phyloP scores from a whole-genome alignment of 352 stramenopile genomes.

The Phytophthora kernoviae region DNA sequence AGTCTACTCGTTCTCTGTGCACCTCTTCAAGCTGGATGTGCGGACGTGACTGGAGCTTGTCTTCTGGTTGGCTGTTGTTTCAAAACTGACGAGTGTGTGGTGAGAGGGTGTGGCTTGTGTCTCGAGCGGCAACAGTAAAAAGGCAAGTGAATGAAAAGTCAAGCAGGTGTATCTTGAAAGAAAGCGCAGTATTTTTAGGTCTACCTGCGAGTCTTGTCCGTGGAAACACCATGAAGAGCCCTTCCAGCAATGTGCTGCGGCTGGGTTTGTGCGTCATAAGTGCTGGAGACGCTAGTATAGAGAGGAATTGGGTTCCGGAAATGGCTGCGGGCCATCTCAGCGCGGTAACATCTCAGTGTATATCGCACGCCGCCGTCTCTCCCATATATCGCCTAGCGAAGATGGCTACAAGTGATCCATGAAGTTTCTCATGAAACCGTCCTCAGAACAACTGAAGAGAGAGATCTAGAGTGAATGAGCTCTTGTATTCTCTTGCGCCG shows the following conservation, averaged over 20 bases:
- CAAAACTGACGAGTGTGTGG: slow-evolving; percentile 20
- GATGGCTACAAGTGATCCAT: neutral
- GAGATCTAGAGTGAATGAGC: too few relatives aligned
- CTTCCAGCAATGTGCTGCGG: slow-evolving; percentile 24
- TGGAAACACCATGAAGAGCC: slow-evolving; percentile 2
- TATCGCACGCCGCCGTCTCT: neutral
- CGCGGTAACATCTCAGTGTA: neutral
- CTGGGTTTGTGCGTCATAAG: slow-evolving; percentile 18
- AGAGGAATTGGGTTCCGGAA: neutral
- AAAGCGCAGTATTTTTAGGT: slow-evolving; percentile 24
- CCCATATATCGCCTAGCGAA: neutral
- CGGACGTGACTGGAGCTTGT: slow-evolving; percentile 1
- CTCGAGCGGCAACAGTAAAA: slow-evolving; percentile 9
- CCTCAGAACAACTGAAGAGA: too few relatives aligned
- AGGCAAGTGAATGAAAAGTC: slow-evolving; percentile 16
- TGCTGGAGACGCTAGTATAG: slow-evolving; percentile 7
- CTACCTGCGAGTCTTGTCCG: slow-evolving; percentile 22
- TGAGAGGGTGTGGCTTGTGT: too few relatives aligned
- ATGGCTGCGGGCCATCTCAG: neutral
- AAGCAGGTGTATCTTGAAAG: slow-evolving; percentile 22
- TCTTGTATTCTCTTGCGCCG: too few relatives aligned
- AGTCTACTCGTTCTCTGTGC: neutral
- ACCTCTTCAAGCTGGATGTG: neutral
- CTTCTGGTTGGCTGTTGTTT: slow-evolving; percentile 25
- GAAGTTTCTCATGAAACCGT: too few relatives aligned